Base-by-base conservation (phyloP, 2,329 filamentous ascomycete species). In the Cercospora sp. region DNA sequence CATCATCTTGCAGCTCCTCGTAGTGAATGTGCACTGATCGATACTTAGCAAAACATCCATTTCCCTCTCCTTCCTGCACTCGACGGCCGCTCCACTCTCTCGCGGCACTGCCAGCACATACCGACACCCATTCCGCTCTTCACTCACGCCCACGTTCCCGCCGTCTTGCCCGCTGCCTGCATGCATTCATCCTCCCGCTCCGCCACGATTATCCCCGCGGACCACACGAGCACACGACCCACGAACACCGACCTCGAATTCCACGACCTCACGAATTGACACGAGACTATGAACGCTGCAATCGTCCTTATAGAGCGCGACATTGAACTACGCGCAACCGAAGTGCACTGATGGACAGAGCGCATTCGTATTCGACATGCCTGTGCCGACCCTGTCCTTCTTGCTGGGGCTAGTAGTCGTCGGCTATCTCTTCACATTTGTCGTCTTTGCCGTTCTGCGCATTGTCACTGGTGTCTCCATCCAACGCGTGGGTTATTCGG, bases 391-490 rank as follows among this genome's bases (percentile, higher is more conserved):
- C 34, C 73, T 81, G 55, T 83, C 94, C 74, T 97, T 97, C 79
- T 83, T 97, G 72, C 88, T 97, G 76, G 94, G 94, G 79, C 85
- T 97, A 74, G 76, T 94, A 78, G 89, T 98, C 75, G 86, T 98
- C 72, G 83, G 92, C 70, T 99, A 98, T 82, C 87, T 99, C 55
- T 91, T 89, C 70, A 93, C 94, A 70, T 99, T 99, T 78, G 90
- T 99, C 69, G 80, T 97, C 68, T 97, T 99, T 80, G 95, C 95
- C 76, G 87, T 98, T 74, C 82, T 99, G 71, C 93, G 95, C 73
- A 94, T 98, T 74, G 85, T 94, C 70, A 98, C 94, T 40, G 95
- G 95, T 70, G 85, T 99, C 66, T 99, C 95, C 5, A 97, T 99
- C 72, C 96, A 99, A 81, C 89, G 95, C 74, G 88, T 99, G 74